Base-by-base conservation (phyloP, 768 basidiomycete genomes). In the Podaxis carcinomalis region DNA sequence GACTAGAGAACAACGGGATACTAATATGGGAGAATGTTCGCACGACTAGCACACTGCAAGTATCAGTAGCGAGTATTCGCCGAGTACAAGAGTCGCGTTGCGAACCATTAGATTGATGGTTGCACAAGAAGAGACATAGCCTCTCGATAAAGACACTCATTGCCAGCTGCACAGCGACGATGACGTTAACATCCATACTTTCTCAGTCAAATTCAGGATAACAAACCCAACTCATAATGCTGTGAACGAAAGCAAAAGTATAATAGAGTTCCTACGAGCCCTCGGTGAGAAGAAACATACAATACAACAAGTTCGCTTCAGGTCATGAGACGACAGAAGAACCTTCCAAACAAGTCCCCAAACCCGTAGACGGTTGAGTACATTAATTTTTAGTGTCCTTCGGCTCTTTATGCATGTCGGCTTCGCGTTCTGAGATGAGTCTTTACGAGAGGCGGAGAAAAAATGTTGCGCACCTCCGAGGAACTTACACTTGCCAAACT, bases 401-500 rank as follows among this genome's bases (percentile, higher is more conserved):
- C 72, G 75, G 47, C 21, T 49, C 76, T 65, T 73, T 75, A 67
- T 79, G 77, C 78, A 78, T 77, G 65, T 77, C 74, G 68, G 57
- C 76, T 78, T 66, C 44, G 57, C 28, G 32, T 49, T 47, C 39
- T 56, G 55, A 53, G 44, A 59, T 63, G 51, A 67, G 51, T 65
- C 69, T 51, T 65, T 66, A 64, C 61, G 63, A 64, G 52, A 39
- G n/a, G 37, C 10, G 51, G 36, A 55, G 10, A 35, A 16, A 28
- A 40, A 50, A 62, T 3, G 19, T 49, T 40, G 76, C 76, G 63
- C 62, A 88, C 87, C 75, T 70, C 82, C 86, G 63, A 76, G 69
- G 70, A 88, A 89, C 69, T 83, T 87, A 70, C 87, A 88, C 57
- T 74, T 81, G 19, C 81, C 81, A 51, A 78, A 73, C 75, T 82